These are phyloP conservation scores for Rehmannia glutinosa DNA, from an alignment of 257 asterid species.

Conservation along the genomic window DNA sequence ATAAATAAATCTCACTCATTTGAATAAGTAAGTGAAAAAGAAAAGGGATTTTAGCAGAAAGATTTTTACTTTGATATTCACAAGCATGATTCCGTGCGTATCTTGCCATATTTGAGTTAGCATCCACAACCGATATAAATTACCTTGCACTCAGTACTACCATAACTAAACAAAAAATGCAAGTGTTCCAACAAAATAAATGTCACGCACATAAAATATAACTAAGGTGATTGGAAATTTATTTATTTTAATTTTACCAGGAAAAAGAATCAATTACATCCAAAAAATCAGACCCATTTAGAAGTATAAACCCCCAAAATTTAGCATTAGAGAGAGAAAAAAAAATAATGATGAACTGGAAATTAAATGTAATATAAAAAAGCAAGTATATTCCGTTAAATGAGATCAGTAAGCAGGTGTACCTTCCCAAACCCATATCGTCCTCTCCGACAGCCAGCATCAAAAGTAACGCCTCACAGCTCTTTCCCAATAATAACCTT, in stretches of 20 bases:
- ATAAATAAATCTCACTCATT: not conserved
- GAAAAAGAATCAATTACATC: not conserved
- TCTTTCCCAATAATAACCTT: not conserved
- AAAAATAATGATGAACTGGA: not conserved
- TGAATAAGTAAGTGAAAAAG: not conserved
- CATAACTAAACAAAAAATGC: not conserved
- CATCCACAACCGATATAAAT: not conserved
- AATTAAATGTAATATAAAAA: too few relatives aligned
- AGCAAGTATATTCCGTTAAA: slow-evolving; percentile 17
- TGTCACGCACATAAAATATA: slow-evolving; percentile 21
- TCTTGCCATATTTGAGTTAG: slow-evolving; percentile 18
- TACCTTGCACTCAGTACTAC: slow-evolving; percentile 2
- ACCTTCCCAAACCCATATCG: slow-evolving; percentile 23
- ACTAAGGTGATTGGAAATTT: not conserved
- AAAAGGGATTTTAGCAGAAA: not conserved
- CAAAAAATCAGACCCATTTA: not conserved
- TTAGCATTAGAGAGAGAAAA: not conserved
- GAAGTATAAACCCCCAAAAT: not conserved
- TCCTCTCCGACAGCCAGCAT: slow-evolving; percentile 25
- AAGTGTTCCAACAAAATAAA: not conserved
- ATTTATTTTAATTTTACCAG: not conserved
- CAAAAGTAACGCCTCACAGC: slow-evolving; percentile 25
- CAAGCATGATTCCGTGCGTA: slow-evolving; percentile 6
- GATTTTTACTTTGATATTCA: not conserved
- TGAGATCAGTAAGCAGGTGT: slow-evolving; percentile 24